phyloP scores from a whole-genome alignment of 2,329 filamentous ascomycete species.

The Penicillium carneum region DNA sequence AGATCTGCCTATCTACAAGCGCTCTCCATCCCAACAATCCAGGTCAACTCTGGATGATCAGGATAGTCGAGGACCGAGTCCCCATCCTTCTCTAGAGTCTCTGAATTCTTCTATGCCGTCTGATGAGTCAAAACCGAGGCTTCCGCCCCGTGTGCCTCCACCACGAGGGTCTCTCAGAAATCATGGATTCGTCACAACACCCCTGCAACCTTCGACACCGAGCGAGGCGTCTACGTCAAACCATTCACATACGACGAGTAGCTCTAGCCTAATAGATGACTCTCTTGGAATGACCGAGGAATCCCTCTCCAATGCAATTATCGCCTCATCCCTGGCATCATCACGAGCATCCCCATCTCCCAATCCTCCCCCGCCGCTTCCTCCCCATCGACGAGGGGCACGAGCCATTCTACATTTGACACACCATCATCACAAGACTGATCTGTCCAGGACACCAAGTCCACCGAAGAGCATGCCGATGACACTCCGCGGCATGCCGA shows the following conservation, averaged over 20 bases:
- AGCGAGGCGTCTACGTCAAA: slow-evolving; percentile 40
- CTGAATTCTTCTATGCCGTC: slow-evolving; percentile 23
- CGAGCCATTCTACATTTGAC: slow-evolving; percentile 47
- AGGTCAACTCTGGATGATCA: slow-evolving; percentile 20
- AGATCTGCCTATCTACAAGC: slow-evolving; percentile 8
- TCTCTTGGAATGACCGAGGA: slow-evolving; percentile 44
- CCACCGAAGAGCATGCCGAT: slow-evolving; percentile 51
- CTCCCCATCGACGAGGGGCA: slow-evolving; percentile 49
- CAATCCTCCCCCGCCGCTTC: slow-evolving; percentile 48
- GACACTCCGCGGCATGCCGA: slow-evolving; percentile 52
- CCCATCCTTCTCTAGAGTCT: slow-evolving; percentile 26
- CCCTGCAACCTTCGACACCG: slow-evolving; percentile 35
- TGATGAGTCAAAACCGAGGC: slow-evolving; percentile 34
- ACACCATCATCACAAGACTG: slow-evolving; percentile 39
- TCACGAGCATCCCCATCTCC: slow-evolving; percentile 50
- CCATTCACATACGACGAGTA: slow-evolving; percentile 36
- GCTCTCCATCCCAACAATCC: slow-evolving; percentile 23
- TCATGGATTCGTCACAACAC: slow-evolving; percentile 18
- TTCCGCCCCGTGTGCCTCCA: slow-evolving; percentile 38
- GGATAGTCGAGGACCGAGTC: slow-evolving; percentile 21
- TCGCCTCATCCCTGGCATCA: slow-evolving; percentile 57
- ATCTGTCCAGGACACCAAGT: slow-evolving; percentile 44
- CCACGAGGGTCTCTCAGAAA: slow-evolving; percentile 25
- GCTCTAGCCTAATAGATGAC: slow-evolving; percentile 36
- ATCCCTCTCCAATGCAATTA: slow-evolving; percentile 55